Conservation (phyloP, 768 basidiomycete genomes). For the Rhizopogon vinicolor region DNA sequence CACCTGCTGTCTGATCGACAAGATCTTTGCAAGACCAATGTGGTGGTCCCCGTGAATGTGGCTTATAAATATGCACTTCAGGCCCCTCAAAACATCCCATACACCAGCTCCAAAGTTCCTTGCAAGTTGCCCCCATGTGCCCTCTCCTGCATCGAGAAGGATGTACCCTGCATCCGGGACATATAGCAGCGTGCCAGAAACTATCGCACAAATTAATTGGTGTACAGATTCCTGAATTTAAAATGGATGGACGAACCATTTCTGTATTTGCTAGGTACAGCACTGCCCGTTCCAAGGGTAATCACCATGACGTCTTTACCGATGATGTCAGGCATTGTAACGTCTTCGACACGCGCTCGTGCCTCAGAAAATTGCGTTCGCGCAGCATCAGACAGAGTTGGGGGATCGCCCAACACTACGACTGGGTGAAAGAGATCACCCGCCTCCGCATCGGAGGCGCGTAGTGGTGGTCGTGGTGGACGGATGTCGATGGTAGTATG, state of each 20-base stretch:
- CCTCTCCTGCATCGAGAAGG: conserved; percentile 89
- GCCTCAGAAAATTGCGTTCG: conserved; percentile 37
- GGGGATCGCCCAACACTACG: conserved; percentile 8
- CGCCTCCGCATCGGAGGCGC: conserved; percentile 23
- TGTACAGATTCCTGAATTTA: neutral
- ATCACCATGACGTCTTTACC: conserved; percentile 69
- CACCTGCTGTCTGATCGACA: conserved; percentile 69
- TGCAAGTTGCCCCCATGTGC: conserved; percentile 85
- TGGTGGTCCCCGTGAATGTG: conserved; percentile 96
- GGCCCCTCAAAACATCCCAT: conserved; percentile 57
- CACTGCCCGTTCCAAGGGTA: conserved; percentile 86
- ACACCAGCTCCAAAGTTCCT: conserved; percentile 67
- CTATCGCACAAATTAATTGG: conserved; percentile 26
- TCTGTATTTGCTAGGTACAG: conserved; percentile 78
- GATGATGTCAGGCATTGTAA: conserved; percentile 12
- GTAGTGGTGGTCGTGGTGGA: conserved; percentile 38
- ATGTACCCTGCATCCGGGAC: conserved; percentile 72
- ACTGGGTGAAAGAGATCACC: conserved; percentile 28
- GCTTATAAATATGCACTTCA: conserved; percentile 81
- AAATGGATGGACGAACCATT: conserved; percentile 54
- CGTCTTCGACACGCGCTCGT: conserved; percentile 24
- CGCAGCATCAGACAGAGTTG: conserved; percentile 16
- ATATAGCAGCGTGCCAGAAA: conserved; percentile 71
- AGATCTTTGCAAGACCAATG: conserved; percentile 69
- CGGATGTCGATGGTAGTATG: conserved; percentile 41